Base-by-base conservation (phyloP, 495 filamentous ascomycete genomes). In the Hypomontagnella submonticulosa region DNA sequence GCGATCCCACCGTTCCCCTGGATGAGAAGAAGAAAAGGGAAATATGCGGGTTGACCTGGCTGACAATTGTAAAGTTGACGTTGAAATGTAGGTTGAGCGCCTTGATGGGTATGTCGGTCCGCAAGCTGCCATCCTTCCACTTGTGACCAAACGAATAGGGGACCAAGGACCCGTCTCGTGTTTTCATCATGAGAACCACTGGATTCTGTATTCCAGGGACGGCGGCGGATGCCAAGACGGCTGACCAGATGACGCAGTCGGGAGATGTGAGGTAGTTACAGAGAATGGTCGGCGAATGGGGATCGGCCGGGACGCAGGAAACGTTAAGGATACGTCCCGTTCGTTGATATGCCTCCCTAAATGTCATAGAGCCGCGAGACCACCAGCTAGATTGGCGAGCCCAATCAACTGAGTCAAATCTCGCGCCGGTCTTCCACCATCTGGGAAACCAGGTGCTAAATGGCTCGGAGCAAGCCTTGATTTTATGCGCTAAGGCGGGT, bases 1-100 rank as follows among this genome's bases (percentile, higher is more conserved):
- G 95, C 19, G 91, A 87, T 32, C 95, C 95, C 40, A 98, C 92
- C 1, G 89, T 87, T 11, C 95, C 95, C 34, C 96, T 86, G 3
- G 92, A 93, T 30, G 90, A 94, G 81, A 98, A 99, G 82, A 99
- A 97, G 83, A 99, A 98, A 13, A 97, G 85, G 69, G 96, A 97
- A 76, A 99, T 90, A 73, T 98, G 95, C 1, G 96, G 95, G 73
- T 99, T 99, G 30, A 97, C 94, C 77, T 99, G 95, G 53, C 87
- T 90, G 73, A 99, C 95, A 64, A 99, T 93, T 56, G 90, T 91
- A 76, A 98, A 99, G 65, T 93, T 96, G 69, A 98, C 96, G 75
- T 97, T 97, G 84, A 98, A 98, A 74, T 97, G 92, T 1, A 95
- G 81, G 70, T 98, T 98, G 40, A 99, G 80, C 5, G 93, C 88